These are phyloP conservation scores for Zygosaccharomyces pseudobailii DNA, from an alignment of 1,139 yeast genomes.

Conservation along the genomic window DNA sequence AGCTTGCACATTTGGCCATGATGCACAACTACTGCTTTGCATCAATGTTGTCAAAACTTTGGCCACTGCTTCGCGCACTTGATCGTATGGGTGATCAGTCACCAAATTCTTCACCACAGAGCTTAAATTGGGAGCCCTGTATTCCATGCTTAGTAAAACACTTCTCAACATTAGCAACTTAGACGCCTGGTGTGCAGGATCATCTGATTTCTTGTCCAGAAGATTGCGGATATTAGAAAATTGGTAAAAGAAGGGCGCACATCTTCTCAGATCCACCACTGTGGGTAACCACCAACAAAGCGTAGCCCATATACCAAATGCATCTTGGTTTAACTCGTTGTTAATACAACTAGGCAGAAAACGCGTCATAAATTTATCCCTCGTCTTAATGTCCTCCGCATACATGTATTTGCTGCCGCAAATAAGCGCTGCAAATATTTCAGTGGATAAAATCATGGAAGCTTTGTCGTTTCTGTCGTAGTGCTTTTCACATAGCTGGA, in stretches of 20 bases:
- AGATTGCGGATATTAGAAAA: conserved; percentile 42
- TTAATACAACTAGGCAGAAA: conserved; percentile 48
- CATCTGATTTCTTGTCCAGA: conserved; percentile 50
- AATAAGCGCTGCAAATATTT: conserved; percentile 55
- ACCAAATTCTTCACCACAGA: conserved; percentile 42
- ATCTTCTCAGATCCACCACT: conserved; percentile 62
- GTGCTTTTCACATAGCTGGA: conserved; percentile 44
- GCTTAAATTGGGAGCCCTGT: conserved; percentile 54
- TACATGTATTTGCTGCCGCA: conserved; percentile 43
- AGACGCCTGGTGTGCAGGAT: conserved; percentile 66
- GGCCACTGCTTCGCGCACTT: conserved; percentile 71
- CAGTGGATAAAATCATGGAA: conserved; percentile 59
- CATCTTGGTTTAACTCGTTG: conserved; percentile 71
- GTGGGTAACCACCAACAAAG: conserved; percentile 72
- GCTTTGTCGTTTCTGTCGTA: conserved; percentile 60
- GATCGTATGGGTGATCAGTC: conserved; percentile 65
- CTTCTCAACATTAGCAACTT: conserved; percentile 52
- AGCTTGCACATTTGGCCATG: conserved; percentile 41
- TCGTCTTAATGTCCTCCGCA: conserved; percentile 30
- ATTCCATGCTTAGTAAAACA: conserved; percentile 50
- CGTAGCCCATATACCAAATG: conserved; percentile 69
- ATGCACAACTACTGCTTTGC: conserved; percentile 49
- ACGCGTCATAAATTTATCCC: conserved; percentile 46
- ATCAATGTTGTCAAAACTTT: conserved; percentile 55
- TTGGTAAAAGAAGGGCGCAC: conserved; percentile 47